Evolutionary conservation across 2,329 filamentous ascomycete genomes (phyloP).

Genomic region (Colletotrichum caudatum): DNA sequence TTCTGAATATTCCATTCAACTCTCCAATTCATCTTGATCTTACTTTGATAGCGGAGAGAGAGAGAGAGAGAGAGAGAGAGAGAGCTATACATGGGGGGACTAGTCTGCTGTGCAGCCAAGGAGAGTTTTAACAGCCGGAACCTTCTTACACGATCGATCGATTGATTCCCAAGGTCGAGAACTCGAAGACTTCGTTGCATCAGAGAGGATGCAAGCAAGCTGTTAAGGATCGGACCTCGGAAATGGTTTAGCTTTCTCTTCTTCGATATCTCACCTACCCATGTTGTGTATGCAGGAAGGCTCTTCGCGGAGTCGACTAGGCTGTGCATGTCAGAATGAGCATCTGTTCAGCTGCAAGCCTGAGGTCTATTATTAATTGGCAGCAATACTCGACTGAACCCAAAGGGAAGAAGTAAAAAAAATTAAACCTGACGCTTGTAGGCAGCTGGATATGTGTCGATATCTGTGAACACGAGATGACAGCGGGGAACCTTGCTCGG

Average conservation of each 20-base stretch:
- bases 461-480: neutral
- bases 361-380: neutral
- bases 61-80: too few species aligned
- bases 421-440: neutral
- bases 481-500: constrained; percentile 21
- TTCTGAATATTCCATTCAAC: neutral
- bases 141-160: too few species aligned
- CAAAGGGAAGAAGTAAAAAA: neutral
- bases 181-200: neutral
- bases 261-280: neutral
- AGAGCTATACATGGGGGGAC: neutral
- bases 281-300: neutral
- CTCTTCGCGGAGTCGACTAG: neutral
- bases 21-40: constrained; percentile 1
- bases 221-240: neutral
- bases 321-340: neutral
- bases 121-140: constrained; percentile 1
- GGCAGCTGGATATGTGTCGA: neutral
- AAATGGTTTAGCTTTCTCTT: neutral
- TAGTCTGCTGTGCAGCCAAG: neutral
- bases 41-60: neutral
- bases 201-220: neutral
- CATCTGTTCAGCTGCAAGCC: neutral
- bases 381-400: constrained; percentile 1
- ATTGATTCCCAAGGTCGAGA: neutral